phyloP scores from a whole-genome alignment of 805 yeast genomes.

The Myxozyma monticola region DNA sequence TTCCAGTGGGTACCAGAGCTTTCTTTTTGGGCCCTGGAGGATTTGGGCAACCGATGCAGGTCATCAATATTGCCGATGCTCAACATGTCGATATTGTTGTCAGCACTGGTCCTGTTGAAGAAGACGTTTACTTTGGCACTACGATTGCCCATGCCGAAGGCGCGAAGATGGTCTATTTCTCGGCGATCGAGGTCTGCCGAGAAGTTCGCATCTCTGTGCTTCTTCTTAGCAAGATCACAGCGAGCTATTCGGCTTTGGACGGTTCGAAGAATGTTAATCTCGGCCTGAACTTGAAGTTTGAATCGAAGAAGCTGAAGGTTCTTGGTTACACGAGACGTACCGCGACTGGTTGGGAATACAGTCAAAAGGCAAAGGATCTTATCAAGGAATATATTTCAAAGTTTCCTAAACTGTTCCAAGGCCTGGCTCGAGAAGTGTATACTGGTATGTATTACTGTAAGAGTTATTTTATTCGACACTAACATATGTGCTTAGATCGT shows the following conservation, averaged over 20 bases:
- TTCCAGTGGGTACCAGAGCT: conserved; percentile 68
- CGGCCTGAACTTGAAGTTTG: conserved; percentile 84
- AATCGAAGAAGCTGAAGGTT: conserved; percentile 74
- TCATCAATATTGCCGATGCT: conserved; percentile 41
- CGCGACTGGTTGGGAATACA: conserved; percentile 76
- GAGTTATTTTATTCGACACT: background rate
- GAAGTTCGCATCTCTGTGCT: conserved; percentile 58
- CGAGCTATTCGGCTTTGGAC: conserved; percentile 63
- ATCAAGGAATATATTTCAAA: conserved; percentile 58
- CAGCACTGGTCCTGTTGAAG: conserved; percentile 16
- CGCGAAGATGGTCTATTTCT: conserved; percentile 54
- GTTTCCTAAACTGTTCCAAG: conserved; percentile 63
- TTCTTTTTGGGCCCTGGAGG: conserved; percentile 83
- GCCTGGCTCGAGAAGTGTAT: conserved; percentile 38
- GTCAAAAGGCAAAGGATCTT: conserved; percentile 68
- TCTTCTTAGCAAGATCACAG: conserved; percentile 74
- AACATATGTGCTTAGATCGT: conserved; percentile 6
- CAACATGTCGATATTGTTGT: conserved; percentile 39
- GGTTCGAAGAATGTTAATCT: conserved; percentile 59
- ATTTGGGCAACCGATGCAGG: conserved; percentile 71
- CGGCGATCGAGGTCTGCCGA: conserved; percentile 65
- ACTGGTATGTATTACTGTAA: conserved; percentile 6
- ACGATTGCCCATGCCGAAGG: conserved; percentile 59
- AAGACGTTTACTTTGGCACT: conserved; percentile 68
- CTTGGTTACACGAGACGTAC: conserved; percentile 77